phyloP scores from a whole-genome alignment of 495 filamentous ascomycete genomes.

The Aspergillus nidulans region DNA sequence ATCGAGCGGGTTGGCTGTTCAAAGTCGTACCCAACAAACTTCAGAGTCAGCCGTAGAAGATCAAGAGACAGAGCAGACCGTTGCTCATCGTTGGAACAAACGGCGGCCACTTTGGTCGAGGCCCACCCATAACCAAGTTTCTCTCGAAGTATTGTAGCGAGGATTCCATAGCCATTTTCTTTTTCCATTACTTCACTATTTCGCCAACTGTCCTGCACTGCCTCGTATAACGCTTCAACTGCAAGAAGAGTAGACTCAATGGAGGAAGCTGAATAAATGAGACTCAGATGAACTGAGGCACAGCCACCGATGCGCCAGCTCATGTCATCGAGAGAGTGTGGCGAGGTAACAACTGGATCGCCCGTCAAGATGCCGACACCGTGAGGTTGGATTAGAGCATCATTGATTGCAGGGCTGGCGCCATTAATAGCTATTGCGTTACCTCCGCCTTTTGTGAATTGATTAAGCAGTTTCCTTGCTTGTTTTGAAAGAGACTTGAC shows the following conservation, averaged over 20 bases:
- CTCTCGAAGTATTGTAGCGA: slow-evolving; percentile 69
- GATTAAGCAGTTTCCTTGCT: slow-evolving; percentile 66
- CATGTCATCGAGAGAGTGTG: slow-evolving; percentile 83
- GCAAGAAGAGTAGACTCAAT: slow-evolving; percentile 66
- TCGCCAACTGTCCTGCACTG: slow-evolving; percentile 84
- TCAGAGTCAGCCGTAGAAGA: slow-evolving; percentile 70
- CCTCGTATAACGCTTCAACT: slow-evolving; percentile 77
- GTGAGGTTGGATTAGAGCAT: slow-evolving; percentile 71
- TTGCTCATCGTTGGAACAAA: slow-evolving; percentile 39
- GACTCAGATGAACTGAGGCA: slow-evolving; percentile 73
- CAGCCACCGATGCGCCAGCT: slow-evolving; percentile 88
- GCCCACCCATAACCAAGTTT: slow-evolving; percentile 56
- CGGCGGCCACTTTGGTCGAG: slow-evolving; percentile 32
- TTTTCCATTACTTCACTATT: slow-evolving; percentile 98
- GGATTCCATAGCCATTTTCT: slow-evolving; percentile 89
- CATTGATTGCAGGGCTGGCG: slow-evolving; percentile 82
- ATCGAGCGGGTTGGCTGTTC: slow-evolving; percentile 75
- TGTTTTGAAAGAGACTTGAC: slow-evolving; percentile 71
- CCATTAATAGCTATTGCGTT: slow-evolving; percentile 83
- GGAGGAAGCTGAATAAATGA: slow-evolving; percentile 72
- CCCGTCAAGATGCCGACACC: slow-evolving; percentile 80
- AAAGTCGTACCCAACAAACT: slow-evolving; percentile 82
- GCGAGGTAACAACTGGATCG: slow-evolving; percentile 73
- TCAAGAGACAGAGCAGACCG: slow-evolving; percentile 62
- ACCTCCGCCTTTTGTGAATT: slow-evolving; percentile 65